A percentile compares a stretch with the other conserved stretches of the same genome.
phyloP scores from a whole-genome alignment of 257 asterid genomes.

The Anisodus acutangulus region DNA sequence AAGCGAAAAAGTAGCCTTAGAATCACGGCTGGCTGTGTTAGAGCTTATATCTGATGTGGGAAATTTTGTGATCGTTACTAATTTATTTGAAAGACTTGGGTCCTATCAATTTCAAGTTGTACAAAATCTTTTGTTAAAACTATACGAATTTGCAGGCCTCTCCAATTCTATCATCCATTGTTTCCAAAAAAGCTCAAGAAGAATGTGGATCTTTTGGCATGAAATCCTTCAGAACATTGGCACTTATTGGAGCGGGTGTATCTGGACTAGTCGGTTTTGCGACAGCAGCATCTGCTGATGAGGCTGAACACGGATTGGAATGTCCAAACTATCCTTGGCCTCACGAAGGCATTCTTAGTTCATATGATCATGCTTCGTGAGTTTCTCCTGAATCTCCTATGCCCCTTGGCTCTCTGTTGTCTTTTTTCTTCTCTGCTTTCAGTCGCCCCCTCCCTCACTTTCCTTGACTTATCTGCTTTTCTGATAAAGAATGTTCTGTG shows the following conservation, averaged over 20 bases:
- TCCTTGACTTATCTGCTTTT: not conserved
- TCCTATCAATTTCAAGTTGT: slow-evolving; percentile 12
- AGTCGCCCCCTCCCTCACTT: slow-evolving; percentile 32
- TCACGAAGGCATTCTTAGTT: slow-evolving; percentile 66
- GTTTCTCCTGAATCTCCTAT: slow-evolving; percentile 32
- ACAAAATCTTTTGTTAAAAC: not conserved
- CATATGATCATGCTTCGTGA: slow-evolving; percentile 76
- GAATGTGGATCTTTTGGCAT: slow-evolving; percentile 46
- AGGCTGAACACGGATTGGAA: slow-evolving; percentile 71
- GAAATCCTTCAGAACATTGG: slow-evolving; percentile 48
- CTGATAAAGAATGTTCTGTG: not conserved
- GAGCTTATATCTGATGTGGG: not conserved
- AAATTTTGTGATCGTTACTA: not conserved
- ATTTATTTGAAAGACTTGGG: slow-evolving; percentile 16
- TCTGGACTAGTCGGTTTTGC: slow-evolving; percentile 59
- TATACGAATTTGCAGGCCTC: slow-evolving; percentile 41
- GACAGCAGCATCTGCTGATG: slow-evolving; percentile 60
- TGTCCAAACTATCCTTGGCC: slow-evolving; percentile 74
- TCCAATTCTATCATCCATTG: slow-evolving; percentile 39
- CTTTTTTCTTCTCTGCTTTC: not conserved
- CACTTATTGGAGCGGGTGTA: slow-evolving; percentile 62
- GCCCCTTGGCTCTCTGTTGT: not conserved
- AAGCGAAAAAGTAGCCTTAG: not conserved
- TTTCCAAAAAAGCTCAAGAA: slow-evolving; percentile 42
- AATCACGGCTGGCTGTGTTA: not conserved